Evolutionary conservation across 2,329 filamentous ascomycete species (phyloP), one percentile per base, ranked within the genome.

Genomic region (Diaporthe amygdali): DNA sequence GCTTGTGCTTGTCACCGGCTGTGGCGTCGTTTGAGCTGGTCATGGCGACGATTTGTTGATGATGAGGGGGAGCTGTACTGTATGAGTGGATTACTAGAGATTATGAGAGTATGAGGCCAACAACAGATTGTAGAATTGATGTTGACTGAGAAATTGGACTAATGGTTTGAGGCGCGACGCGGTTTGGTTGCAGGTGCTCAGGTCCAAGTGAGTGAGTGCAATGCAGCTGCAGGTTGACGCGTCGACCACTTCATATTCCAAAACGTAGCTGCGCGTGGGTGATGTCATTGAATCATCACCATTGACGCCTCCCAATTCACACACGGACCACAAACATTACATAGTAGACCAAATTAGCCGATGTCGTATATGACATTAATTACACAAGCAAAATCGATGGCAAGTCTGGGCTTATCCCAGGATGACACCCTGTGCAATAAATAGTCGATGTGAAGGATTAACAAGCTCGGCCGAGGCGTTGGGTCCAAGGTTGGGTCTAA

Each of bases 1-100:
- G 47, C 55, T 70, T 66, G 41, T 52, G 72, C 70, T 73, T 73
- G 54, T 68, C 49, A 30, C 72, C 72, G n/a, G 61, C 20, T 5
- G 22, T 20, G n/a, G 51, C 37, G 17, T 20, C 39, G 10, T 44
- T 47, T n/a, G 59, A 14, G 12, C 27, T 27, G 37, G 59, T 34
- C 59, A 63, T 64, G 44, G 2, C 22, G 44, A 1, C n/a, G 27
- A 22, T 2, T 27, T 25, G 27, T 2, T 47, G 10, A 3, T 37
- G 59, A 30, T 30, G 9, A 25, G 8, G 20, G 54, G 15, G 22
- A 17, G 10, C 8, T 25, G 44, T 25, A 2, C 5, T 25, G n/a
- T 22, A n/a, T 25, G n/a, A 37, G 12, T 56, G 22, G n/a, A 27
- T 34, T 55, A 5, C 27, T 5, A 30, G 22, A 51, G 14, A 6